A percentile compares a stretch with the other conserved stretches of the same genome.
phyloP scores from a whole-genome alignment of 176 grass and related monocot species.

The Saccharum spontaneum region DNA sequence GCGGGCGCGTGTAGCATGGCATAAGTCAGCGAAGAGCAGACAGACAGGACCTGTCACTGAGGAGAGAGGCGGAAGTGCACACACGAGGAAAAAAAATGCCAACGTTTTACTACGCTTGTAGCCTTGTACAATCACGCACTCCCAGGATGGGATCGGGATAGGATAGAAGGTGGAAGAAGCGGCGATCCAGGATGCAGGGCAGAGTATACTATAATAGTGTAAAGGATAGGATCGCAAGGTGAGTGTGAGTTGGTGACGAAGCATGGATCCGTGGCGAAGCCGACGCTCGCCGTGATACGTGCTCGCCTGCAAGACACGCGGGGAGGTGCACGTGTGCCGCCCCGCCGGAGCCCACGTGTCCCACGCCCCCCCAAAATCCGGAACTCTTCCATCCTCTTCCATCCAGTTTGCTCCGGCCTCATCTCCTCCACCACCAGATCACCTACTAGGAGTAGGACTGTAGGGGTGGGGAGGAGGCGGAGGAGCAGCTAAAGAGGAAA shows the following conservation, averaged over 20 bases:
- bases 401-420: neutral
- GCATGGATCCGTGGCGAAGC: neutral
- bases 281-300: conserved; percentile 12
- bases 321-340: neutral
- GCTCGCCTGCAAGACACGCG: neutral
- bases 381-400: neutral
- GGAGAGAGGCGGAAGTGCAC: too few species aligned
- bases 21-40: too few species aligned
- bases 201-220: neutral
- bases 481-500: too few species aligned
- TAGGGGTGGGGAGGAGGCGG: too few species aligned
- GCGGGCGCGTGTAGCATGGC: too few species aligned
- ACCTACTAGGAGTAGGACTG: too few species aligned
- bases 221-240: neutral
- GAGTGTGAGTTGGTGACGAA: neutral
- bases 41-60: too few species aligned
- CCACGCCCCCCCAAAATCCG: neutral
- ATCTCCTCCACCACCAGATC: neutral
- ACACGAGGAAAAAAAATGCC: too few species aligned
- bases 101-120: too few species aligned
- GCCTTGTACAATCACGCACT: too few species aligned
- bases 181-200: neutral
- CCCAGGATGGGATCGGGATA: neutral
- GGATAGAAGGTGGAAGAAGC: neutral
- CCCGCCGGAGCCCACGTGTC: conserved; percentile 14